phyloP scores from a whole-genome alignment of 1,139 yeast species.

The Geotrichum australiense region DNA sequence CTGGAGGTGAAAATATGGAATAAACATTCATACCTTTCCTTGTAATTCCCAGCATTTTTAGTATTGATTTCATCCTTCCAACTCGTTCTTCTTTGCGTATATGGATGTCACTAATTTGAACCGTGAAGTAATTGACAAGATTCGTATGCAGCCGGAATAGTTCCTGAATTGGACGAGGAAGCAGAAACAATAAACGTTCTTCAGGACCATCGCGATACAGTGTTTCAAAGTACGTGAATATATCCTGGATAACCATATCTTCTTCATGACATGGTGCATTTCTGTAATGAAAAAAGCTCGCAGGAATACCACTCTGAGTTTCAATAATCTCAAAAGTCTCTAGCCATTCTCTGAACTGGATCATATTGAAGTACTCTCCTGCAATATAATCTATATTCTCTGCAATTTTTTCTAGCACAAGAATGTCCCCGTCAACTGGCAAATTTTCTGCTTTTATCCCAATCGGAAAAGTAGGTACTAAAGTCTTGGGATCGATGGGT shows the following conservation, averaged over 20 bases:
- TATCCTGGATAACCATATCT: slow-evolving; percentile 55
- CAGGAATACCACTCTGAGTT: slow-evolving; percentile 47
- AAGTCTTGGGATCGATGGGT: slow-evolving; percentile 44
- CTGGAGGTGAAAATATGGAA: slow-evolving; percentile 44
- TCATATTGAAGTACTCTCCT: slow-evolving; percentile 50
- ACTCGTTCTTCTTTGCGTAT: slow-evolving; percentile 49
- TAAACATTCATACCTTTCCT: slow-evolving; percentile 61
- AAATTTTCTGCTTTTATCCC: slow-evolving; percentile 23
- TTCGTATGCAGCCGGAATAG: slow-evolving; percentile 62
- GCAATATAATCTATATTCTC: slow-evolving; percentile 58
- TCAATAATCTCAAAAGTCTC: slow-evolving; percentile 68
- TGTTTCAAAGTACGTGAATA: slow-evolving; percentile 62
- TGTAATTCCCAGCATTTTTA: slow-evolving; percentile 59
- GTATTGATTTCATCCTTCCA: slow-evolving; percentile 61
- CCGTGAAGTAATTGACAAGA: slow-evolving; percentile 54
- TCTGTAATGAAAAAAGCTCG: slow-evolving; percentile 55
- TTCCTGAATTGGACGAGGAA: slow-evolving; percentile 67
- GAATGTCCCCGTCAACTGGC: slow-evolving; percentile 23
- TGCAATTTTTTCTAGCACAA: slow-evolving; percentile 47
- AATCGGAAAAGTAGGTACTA: slow-evolving; percentile 23
- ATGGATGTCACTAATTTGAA: slow-evolving; percentile 60
- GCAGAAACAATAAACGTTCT: slow-evolving; percentile 37
- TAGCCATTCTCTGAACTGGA: slow-evolving; percentile 76
- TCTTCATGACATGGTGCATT: slow-evolving; percentile 46
- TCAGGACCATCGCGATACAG: slow-evolving; percentile 35